Base-by-base conservation (phyloP, 2,329 filamentous ascomycete species). In the Cytospora chrysosperma region DNA sequence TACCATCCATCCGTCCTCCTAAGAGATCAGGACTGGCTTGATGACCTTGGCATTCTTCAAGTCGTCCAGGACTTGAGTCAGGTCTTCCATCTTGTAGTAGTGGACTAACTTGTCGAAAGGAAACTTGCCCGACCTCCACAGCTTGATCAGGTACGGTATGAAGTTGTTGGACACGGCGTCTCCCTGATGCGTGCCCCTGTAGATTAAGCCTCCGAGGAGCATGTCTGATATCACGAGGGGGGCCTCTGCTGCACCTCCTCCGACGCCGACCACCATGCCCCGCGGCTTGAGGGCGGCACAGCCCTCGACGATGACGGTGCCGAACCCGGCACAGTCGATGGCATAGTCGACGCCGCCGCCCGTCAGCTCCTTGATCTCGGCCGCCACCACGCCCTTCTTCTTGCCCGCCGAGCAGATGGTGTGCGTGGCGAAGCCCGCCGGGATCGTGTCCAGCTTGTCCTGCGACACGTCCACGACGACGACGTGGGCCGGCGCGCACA, bases 131-230 rank as follows among this genome's bases (percentile, higher is more conserved):
- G 56, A 26, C n/a, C 43, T 62, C 32, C 60, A 65, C 28, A 65
- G 47, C 26, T 47, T 50, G 28, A 62, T 32, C 19, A 65, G 19
- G n/a, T 56, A 40, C 2, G 63, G 63, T 37, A 65, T 65, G 30
- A 65, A 62, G 9, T 24, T 47, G 3, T 53, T 26, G 9, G 63
- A 47, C 3, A 63, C 63, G 8, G 59, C 51, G 32, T 65, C 63
- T 1, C 63, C 63, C 32, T 65, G 63, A 30, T 65, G 63, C 19
- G 63, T 65, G 1, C 63, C 63, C 26, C 59, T 53, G 9, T 65
- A 61, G 51, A 17, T 40, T 40, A 43, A 53, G n/a, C 26, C 63
- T 50, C 59, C 56, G 12, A 56, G 24, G 5, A 65, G 43, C 58
- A 61, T 61, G 12, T 61, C 37, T 17, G 50, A 47, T 24, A 53